phyloP scores from a whole-genome alignment of 306 rosid genomes.

The Biancaea sappan region DNA sequence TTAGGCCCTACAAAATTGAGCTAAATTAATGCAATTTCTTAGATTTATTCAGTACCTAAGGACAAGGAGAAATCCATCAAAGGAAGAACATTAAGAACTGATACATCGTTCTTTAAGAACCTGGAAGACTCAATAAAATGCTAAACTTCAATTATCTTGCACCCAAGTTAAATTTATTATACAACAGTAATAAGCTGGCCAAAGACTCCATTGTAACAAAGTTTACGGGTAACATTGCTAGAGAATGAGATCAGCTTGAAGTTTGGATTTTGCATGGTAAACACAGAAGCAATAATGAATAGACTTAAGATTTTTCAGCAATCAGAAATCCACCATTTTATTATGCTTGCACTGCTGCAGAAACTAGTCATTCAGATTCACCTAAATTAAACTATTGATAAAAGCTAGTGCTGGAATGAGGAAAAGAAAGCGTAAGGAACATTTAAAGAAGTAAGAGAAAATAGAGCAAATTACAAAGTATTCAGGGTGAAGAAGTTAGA shows the following conservation, averaged over 20 bases:
- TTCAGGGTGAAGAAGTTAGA: conserved; percentile 1
- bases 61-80: conserved; percentile 17
- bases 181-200: neutral
- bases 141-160: conserved; percentile 19
- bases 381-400: neutral
- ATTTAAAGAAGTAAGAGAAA: neutral
- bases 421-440: neutral
- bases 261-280: neutral
- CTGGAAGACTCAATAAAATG: conserved; percentile 6
- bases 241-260: conserved; percentile 20
- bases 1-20: conserved; percentile 68
- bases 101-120: neutral
- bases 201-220: neutral
- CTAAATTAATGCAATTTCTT: conserved; percentile 26
- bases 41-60: neutral
- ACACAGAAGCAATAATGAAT: neutral
- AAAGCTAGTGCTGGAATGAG: neutral
- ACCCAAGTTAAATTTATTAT: conserved; percentile 1
- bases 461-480: neutral
- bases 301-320: neutral
- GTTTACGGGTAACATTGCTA: neutral
- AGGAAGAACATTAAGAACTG: neutral
- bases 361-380: neutral
- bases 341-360: conserved; percentile 14
- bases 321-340: conserved; percentile 1